Percentiles rank a stretch among this genome's conserved stretches.
These are phyloP conservation scores for Paecilomyces sp. DNA, from an alignment of 2,329 filamentous ascomycete species.

Conservation along the genomic window DNA sequence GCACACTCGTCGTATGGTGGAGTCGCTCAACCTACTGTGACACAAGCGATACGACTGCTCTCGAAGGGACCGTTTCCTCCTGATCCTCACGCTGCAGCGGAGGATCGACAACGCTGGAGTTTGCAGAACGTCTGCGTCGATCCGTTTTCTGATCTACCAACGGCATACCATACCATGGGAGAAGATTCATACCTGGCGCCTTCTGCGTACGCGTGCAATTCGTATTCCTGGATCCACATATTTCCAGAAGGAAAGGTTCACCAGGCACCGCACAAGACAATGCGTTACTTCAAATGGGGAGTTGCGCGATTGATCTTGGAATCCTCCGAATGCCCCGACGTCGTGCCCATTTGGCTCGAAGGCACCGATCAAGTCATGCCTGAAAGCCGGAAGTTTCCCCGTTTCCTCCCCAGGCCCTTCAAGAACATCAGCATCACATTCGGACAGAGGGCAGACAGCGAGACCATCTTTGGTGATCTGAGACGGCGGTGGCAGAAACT, in stretches of 20 bases:
- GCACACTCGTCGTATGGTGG: slow-evolving; percentile 75
- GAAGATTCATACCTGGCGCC: slow-evolving; percentile 57
- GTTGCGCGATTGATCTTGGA: slow-evolving; percentile 87
- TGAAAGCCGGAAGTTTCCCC: slow-evolving; percentile 70
- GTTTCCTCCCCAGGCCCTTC: slow-evolving; percentile 69
- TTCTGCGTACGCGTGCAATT: slow-evolving; percentile 61
- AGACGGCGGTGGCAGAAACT: slow-evolving; percentile 67
- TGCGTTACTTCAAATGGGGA: slow-evolving; percentile 99
- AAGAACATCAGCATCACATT: slow-evolving; percentile 68
- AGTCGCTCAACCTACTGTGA: slow-evolving; percentile 81
- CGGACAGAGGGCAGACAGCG: slow-evolving; percentile 68
- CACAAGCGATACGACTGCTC: slow-evolving; percentile 76
- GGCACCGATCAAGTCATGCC: slow-evolving; percentile 85
- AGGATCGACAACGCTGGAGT: slow-evolving; percentile 31
- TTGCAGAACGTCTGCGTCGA: slow-evolving; percentile 37
- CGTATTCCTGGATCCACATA: slow-evolving; percentile 82
- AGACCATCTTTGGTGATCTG: slow-evolving; percentile 69
- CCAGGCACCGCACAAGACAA: slow-evolving; percentile 67
- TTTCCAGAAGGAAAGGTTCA: slow-evolving; percentile 95
- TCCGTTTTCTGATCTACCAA: slow-evolving; percentile 38
- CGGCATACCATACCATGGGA: slow-evolving; percentile 33
- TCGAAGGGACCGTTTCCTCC: slow-evolving; percentile 57
- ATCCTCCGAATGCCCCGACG: slow-evolving; percentile 74
- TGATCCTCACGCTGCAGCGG: slow-evolving; percentile 35
- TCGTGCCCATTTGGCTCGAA: slow-evolving; percentile 92